phyloP scores from a whole-genome alignment of 2,329 filamentous ascomycete genomes.

The Ceratocystis alfenasii region DNA sequence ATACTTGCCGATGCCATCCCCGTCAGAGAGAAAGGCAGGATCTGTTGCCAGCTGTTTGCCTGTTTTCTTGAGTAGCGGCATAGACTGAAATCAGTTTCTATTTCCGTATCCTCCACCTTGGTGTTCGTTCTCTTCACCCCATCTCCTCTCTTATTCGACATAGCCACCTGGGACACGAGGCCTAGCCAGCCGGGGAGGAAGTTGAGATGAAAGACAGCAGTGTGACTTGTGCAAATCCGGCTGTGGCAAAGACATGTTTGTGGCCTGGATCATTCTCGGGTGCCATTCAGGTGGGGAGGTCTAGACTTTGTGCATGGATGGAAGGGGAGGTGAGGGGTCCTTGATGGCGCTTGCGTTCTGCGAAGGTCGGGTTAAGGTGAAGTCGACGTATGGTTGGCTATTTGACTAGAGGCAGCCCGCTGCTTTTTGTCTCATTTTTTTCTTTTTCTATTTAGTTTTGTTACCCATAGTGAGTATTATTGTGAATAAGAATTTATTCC shows the following conservation, averaged over 20 bases:
- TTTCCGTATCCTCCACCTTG: neutral
- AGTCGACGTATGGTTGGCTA: neutral
- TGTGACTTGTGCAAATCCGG: neutral
- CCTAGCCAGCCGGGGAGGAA: neutral
- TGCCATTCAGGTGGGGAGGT: neutral
- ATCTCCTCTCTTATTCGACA: neutral
- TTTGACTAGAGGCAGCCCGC: neutral
- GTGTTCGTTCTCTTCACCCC: neutral
- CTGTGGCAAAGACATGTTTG: slow-evolving; percentile 11
- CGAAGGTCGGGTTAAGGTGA: neutral
- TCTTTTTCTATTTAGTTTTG: neutral
- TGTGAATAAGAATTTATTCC: no score
- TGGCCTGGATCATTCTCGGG: slow-evolving; percentile 10
- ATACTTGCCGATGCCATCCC: neutral
- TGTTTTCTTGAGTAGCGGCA: neutral
- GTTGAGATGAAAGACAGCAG: slow-evolving; percentile 9
- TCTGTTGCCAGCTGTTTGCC: no score
- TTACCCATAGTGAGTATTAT: no score
- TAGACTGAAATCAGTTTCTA: neutral
- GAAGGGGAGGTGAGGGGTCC: neutral
- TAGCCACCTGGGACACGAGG: neutral
- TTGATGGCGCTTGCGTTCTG: neutral
- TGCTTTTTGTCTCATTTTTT: neutral
- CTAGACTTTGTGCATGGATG: neutral
- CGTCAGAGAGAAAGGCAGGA: neutral